Evolutionary conservation across 805 yeast species (phyloP).

Genomic region (Schwanniomyces occidentalis): DNA sequence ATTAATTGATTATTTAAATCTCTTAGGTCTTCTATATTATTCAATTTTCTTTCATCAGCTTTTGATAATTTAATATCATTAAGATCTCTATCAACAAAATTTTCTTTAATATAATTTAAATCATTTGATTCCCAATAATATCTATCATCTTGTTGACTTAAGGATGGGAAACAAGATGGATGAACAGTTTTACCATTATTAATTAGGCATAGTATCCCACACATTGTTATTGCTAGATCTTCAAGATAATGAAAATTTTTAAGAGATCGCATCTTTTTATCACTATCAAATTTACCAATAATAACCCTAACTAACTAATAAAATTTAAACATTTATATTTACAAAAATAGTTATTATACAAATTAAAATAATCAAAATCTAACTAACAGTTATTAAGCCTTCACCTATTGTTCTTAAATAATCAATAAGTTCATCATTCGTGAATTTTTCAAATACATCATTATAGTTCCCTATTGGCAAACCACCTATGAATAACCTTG

Average conservation of each 20-base stretch:
- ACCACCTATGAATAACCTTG: constrained; percentile 36
- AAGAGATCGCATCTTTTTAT: too few species aligned
- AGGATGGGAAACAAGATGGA: too few species aligned
- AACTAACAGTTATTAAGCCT: constrained; percentile 24
- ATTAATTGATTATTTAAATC: constrained; percentile 23
- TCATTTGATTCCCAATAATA: constrained; percentile 13
- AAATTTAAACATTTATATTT: not conserved
- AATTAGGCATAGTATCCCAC: constrained; percentile 53
- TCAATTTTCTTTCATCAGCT: constrained; percentile 27
- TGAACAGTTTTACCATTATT: constrained; percentile 1
- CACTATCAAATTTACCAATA: too few species aligned
- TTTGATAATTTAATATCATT: constrained; percentile 9
- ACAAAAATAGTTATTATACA: not conserved
- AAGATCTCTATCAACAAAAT: constrained; percentile 10
- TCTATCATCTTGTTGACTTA: not conserved
- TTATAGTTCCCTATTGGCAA: constrained; percentile 29
- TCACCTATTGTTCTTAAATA: constrained; percentile 27
- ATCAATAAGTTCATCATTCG: constrained; percentile 18
- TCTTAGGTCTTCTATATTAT: constrained; percentile 25
- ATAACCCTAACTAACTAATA: too few species aligned
- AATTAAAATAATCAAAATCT: constrained; percentile 1
- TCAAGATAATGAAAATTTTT: too few species aligned
- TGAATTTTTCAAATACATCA: constrained; percentile 21
- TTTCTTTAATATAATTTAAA: constrained; percentile 6
- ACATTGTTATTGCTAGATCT: constrained; percentile 44